Conservation (phyloP, 257 asterid species). For the Solanum sejunctum region DNA sequence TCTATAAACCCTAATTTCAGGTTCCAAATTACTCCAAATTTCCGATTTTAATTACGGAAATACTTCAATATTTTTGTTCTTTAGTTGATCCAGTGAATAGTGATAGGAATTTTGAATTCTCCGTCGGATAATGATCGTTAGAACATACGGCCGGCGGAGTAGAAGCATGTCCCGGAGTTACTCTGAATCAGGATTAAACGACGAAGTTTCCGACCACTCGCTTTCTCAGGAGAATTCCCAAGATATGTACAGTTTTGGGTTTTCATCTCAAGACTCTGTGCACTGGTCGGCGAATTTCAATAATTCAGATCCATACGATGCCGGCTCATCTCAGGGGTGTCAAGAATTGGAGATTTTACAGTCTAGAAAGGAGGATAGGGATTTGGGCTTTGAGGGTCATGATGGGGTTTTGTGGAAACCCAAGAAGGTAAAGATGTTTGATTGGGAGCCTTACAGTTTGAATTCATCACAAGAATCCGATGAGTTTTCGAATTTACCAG, state of each 20-base stretch:
- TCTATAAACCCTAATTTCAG: constrained; percentile 1
- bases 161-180: constrained; percentile 34
- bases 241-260: constrained; percentile 46
- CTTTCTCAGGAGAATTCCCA: constrained; percentile 39
- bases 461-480: constrained; percentile 40
- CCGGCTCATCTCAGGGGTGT: constrained; percentile 20
- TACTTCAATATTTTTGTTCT: background rate
- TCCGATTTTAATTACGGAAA: background rate
- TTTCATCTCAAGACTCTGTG: constrained; percentile 45
- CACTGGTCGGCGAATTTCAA: constrained; percentile 19
- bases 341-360: constrained; percentile 24
- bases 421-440: constrained; percentile 30
- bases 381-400: constrained; percentile 24
- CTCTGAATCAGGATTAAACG: constrained; percentile 31
- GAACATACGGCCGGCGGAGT: constrained; percentile 53
- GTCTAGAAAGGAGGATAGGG: constrained; percentile 16
- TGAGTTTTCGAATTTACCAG: constrained; percentile 24
- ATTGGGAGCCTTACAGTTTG: constrained; percentile 21
- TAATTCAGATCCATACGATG: constrained; percentile 24
- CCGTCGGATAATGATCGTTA: constrained; percentile 23
- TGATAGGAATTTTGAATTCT: background rate
- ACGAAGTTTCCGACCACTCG: constrained; percentile 22
- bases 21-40: background rate
- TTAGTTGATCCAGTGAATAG: background rate
- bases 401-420: constrained; percentile 35